Evolutionary conservation across 768 basidiomycete genomes (phyloP).

Genomic region (Suillus plorans): DNA sequence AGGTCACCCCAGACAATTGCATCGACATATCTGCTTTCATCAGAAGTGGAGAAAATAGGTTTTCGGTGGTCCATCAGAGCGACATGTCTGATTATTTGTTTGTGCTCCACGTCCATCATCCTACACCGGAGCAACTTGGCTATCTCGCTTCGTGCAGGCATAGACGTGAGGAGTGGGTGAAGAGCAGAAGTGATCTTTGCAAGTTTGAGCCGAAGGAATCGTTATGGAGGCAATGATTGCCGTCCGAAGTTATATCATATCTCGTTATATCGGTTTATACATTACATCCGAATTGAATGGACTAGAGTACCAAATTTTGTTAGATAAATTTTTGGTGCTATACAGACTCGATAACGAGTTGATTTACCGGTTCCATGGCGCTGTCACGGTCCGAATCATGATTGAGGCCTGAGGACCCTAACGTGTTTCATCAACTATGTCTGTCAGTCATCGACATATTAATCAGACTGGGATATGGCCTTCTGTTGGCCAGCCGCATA

Average conservation of each 20-base stretch:
- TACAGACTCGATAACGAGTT: no score
- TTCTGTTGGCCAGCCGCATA: background rate
- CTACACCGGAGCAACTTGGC: conserved; percentile 44
- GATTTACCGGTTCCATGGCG: no score
- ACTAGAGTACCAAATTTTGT: no score
- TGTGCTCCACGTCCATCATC: conserved; percentile 48
- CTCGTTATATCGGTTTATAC: background rate
- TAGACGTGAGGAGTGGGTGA: conserved; percentile 23
- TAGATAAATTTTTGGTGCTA: no score
- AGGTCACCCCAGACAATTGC: conserved; percentile 50
- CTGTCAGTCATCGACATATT: background rate
- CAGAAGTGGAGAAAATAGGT: conserved; percentile 38
- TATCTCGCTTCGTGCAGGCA: conserved; percentile 15
- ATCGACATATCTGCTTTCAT: conserved; percentile 53
- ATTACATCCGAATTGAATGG: background rate
- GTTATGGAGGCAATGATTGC: background rate
- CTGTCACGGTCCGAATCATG: background rate
- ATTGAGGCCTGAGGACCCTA: no score
- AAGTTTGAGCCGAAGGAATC: conserved; percentile 1
- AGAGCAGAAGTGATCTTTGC: conserved; percentile 19
- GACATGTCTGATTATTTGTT: conserved; percentile 47
- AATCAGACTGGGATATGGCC: background rate
- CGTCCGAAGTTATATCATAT: background rate
- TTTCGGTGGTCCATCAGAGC: conserved; percentile 42
- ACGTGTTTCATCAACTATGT: background rate